Evolutionary conservation across 768 basidiomycete species (phyloP), one percentile per base, ranked within the genome.

Genomic region (Lentinula edodes): DNA sequence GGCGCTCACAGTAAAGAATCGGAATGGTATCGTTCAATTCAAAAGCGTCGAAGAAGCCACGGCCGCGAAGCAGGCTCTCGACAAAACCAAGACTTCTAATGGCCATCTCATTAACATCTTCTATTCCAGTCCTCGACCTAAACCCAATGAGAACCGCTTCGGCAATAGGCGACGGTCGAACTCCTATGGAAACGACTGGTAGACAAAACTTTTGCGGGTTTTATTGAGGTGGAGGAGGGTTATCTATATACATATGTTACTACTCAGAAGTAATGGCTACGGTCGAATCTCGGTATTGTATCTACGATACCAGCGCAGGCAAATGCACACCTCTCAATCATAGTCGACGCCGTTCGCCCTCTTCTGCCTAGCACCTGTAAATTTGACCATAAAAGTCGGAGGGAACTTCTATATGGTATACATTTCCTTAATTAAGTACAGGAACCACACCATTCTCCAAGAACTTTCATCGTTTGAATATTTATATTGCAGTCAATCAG

Each of bases 181-280:
- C 9, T 52, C 50, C 6, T 60, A 60, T 34, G 51, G 59, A 38
- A 34, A 38, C 18, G 51, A 60, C 32, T 60, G 59, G 59, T 56
- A 56, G 41, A 41, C 16, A 6, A n/a, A 20, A 5, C 23, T 28
- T 28, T 13, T 34, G 42, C 16, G 9, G 1, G 18, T 18, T 15
- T 41, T 36, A 3, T 9, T 6, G 53, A 28, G 39, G 20, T 3
- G 46, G 20, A 48, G 46, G 18, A 46, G 18, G 46, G 5, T 8
- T 16, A 23, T 23, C 18, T 48, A 28, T n/a, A 48, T 48, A 8
- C 3, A 15, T 43, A 43, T 43, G 15, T 43, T 43, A 43, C 42
- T 43, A 16, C n/a, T 16, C 16, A 15, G n/a, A 43, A 43, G 42
- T 43, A 43, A 43, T 43, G 42, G 39, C 10, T 41, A 12, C 15